phyloP scores from a whole-genome alignment of 768 basidiomycete genomes.

The Candolleomyces eurysporus region DNA sequence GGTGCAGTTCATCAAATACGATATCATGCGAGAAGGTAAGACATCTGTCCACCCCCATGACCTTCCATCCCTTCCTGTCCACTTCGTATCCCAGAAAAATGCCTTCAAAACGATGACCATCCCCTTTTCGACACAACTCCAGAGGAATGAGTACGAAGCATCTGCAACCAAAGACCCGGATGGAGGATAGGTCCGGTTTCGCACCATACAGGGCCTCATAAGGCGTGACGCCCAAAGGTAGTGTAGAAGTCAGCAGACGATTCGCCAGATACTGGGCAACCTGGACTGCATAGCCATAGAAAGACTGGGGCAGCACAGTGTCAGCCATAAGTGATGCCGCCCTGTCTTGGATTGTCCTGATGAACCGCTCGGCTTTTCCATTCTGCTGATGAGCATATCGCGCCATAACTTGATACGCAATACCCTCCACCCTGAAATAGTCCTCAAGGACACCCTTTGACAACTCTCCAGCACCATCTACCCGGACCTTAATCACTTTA shows the following conservation, averaged over 20 bases:
- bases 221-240: slow-evolving; percentile 18
- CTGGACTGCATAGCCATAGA: slow-evolving; percentile 24
- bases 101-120: slow-evolving; percentile 12
- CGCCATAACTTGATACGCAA: slow-evolving; percentile 16
- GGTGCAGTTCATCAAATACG: slow-evolving; percentile 23
- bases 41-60: slow-evolving; percentile 13
- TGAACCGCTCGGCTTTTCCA: slow-evolving; percentile 26
- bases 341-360: slow-evolving; percentile 23
- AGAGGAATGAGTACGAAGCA: slow-evolving; percentile 20
- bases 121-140: slow-evolving; percentile 18
- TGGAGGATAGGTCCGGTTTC: slow-evolving; percentile 26
- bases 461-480: background rate
- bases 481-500: background rate
- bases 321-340: slow-evolving; percentile 21
- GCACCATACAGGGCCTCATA: slow-evolving; percentile 14
- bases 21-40: slow-evolving; percentile 25
- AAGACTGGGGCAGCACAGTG: slow-evolving; percentile 16
- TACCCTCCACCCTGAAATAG: background rate
- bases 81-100: slow-evolving; percentile 24
- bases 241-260: slow-evolving; percentile 19
- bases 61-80: slow-evolving; percentile 19
- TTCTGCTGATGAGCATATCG: no score
- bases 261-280: slow-evolving; percentile 21
- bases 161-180: slow-evolving; percentile 27
- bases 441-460: background rate